Evolutionary conservation across 108 stramenopile genomes (phyloP).

Genomic region (Aurantiochytrium sp.): DNA sequence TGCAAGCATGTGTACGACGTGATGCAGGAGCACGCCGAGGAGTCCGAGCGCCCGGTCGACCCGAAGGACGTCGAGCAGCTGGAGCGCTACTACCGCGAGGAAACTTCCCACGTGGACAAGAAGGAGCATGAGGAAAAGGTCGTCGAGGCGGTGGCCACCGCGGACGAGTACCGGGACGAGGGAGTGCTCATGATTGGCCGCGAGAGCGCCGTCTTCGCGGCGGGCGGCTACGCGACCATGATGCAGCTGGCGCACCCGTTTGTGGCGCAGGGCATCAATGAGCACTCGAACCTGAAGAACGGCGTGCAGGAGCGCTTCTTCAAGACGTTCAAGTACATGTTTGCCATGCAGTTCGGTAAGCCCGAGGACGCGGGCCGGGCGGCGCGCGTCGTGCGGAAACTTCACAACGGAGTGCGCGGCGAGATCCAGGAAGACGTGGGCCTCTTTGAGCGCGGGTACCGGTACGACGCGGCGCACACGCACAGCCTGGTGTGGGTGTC

Average conservation of each 20-base stretch:
- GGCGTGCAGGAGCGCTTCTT: slow-evolving; percentile 3
- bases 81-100: not conserved
- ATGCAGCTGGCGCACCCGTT: not conserved
- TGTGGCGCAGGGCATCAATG: not conserved
- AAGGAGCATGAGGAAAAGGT: not conserved
- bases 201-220: not conserved
- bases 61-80: not conserved
- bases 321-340: slow-evolving; percentile 3
- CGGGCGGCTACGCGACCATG: not conserved
- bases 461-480: not conserved
- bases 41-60: not conserved
- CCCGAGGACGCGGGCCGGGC: not conserved
- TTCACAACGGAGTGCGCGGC: not conserved
- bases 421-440: not conserved
- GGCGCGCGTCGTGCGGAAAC: not conserved
- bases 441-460: not conserved
- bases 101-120: too few species aligned
- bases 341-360: not conserved
- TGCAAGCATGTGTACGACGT: not conserved
- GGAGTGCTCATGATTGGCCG: not conserved
- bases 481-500: not conserved
- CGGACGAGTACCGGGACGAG: not conserved
- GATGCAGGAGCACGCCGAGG: not conserved
- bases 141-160: not conserved
- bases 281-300: not conserved